Evolutionary conservation across 2,329 filamentous ascomycete species (phyloP).

Genomic region (Camillea tinctor): DNA sequence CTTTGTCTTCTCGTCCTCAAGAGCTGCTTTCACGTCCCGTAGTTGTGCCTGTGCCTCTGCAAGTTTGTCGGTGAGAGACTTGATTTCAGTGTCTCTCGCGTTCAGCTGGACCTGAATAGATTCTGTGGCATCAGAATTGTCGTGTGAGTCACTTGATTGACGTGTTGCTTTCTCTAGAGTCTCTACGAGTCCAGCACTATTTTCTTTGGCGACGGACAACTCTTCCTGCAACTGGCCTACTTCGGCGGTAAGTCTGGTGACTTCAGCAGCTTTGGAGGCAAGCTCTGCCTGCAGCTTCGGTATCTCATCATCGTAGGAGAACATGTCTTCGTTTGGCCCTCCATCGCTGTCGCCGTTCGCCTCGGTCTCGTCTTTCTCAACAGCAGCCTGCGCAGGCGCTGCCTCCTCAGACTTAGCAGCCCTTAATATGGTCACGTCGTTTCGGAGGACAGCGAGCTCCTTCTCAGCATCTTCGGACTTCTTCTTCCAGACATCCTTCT

Average conservation of each 20-base stretch:
- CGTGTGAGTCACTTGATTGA: constrained; percentile 54
- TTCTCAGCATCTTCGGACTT: constrained; percentile 69
- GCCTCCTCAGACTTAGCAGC: constrained; percentile 29
- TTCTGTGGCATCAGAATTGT: constrained; percentile 39
- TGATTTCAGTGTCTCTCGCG: constrained; percentile 47
- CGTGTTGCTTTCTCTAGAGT: constrained; percentile 67
- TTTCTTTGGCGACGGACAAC: constrained; percentile 69
- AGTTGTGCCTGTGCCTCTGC: constrained; percentile 44
- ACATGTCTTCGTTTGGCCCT: constrained; percentile 67
- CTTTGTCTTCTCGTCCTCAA: constrained; percentile 31
- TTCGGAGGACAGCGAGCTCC: constrained; percentile 58
- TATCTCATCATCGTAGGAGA: constrained; percentile 88
- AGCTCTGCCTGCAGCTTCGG: constrained; percentile 77
- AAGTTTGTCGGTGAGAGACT: constrained; percentile 49
- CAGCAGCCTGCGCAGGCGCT: constrained; percentile 8
- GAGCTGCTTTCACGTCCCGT: constrained; percentile 40
- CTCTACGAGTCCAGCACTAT: constrained; percentile 62
- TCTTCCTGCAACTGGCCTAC: constrained; percentile 68
- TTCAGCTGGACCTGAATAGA: constrained; percentile 51
- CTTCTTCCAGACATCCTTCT: constrained; percentile 77
- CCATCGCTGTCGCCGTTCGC: constrained; percentile 33
- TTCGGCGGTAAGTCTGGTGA: constrained; percentile 67
- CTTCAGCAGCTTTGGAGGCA: constrained; percentile 66
- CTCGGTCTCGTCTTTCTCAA: constrained; percentile 6
- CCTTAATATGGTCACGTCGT: constrained; percentile 58